Conservation (phyloP, 768 basidiomycete species). For the Bullera alba region DNA sequence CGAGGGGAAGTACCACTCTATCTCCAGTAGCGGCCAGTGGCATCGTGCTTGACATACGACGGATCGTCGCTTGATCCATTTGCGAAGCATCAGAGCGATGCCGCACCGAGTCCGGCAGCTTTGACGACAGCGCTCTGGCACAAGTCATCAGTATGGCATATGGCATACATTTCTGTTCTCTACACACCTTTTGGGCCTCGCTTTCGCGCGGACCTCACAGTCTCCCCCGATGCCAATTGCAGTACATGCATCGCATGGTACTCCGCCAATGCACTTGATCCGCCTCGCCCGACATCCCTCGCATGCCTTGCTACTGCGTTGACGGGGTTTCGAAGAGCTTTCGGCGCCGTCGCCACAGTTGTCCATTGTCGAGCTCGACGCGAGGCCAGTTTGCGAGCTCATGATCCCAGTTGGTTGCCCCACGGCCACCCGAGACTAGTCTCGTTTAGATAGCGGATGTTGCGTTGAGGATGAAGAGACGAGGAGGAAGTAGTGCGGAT, state of each 20-base stretch:
- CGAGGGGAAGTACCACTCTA: not conserved
- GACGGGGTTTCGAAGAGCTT: constrained; percentile 2
- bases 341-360: too few relatives aligned
- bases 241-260: constrained; percentile 8
- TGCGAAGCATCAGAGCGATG: not conserved
- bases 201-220: constrained; percentile 6
- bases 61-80: not conserved
- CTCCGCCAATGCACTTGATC: constrained; percentile 14
- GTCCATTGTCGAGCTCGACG: too few relatives aligned
- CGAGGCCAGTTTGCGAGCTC: too few relatives aligned
- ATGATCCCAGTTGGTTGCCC: too few relatives aligned
- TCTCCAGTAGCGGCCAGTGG: not conserved
- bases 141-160: not conserved
- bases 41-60: not conserved
- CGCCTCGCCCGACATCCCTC: constrained; percentile 6
- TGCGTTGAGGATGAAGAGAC: too few relatives aligned
- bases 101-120: not conserved
- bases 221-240: not conserved
- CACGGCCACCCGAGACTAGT: too few relatives aligned
- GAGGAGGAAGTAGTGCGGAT: too few relatives aligned
- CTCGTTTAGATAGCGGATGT: too few relatives aligned
- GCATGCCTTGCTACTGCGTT: constrained; percentile 9
- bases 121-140: not conserved
- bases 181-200: constrained; percentile 8
- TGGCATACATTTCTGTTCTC: not conserved